Evolutionary conservation across 1,139 yeast genomes (phyloP).

Genomic region (Chernovozyma aurita): DNA sequence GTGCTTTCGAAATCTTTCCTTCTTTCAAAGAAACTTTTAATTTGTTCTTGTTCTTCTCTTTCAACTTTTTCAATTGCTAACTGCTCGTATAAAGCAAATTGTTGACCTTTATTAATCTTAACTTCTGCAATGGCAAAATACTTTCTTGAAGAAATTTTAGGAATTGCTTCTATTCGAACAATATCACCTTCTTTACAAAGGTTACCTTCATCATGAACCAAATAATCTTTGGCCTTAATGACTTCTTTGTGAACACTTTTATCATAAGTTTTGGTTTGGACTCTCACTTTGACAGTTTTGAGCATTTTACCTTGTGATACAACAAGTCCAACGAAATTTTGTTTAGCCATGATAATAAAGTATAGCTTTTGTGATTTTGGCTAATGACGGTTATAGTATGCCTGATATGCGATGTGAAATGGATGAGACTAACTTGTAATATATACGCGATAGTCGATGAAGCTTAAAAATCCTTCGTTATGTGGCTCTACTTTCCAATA

Average conservation of each 20-base stretch:
- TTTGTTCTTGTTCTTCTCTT: slow-evolving; percentile 53
- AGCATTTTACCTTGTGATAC: slow-evolving; percentile 94
- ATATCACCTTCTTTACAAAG: slow-evolving; percentile 93
- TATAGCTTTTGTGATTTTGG: no score
- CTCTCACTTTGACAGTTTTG: slow-evolving; percentile 92
- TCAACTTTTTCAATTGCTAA: slow-evolving; percentile 66
- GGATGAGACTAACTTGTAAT: no score
- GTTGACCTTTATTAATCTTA: slow-evolving; percentile 84
- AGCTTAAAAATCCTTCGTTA: no score
- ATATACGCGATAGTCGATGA: no score
- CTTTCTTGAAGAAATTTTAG: slow-evolving; percentile 80
- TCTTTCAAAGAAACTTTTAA: slow-evolving; percentile 44
- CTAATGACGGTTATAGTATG: no score
- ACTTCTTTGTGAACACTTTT: slow-evolving; percentile 71
- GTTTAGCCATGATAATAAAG: slow-evolving; percentile 79
- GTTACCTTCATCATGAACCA: slow-evolving; percentile 92
- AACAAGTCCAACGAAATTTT: slow-evolving; percentile 87
- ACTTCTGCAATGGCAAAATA: slow-evolving; percentile 94
- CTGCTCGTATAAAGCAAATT: slow-evolving; percentile 74
- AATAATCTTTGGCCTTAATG: slow-evolving; percentile 72
- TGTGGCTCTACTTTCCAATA: no score
- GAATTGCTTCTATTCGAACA: slow-evolving; percentile 86
- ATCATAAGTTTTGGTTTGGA: slow-evolving; percentile 67
- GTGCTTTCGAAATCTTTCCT: slow-evolving; percentile 35
- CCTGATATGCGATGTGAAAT: no score